These are phyloP conservation scores for Syzygium jambos DNA, from an alignment of 345 rosid species.

Conservation along the genomic window DNA sequence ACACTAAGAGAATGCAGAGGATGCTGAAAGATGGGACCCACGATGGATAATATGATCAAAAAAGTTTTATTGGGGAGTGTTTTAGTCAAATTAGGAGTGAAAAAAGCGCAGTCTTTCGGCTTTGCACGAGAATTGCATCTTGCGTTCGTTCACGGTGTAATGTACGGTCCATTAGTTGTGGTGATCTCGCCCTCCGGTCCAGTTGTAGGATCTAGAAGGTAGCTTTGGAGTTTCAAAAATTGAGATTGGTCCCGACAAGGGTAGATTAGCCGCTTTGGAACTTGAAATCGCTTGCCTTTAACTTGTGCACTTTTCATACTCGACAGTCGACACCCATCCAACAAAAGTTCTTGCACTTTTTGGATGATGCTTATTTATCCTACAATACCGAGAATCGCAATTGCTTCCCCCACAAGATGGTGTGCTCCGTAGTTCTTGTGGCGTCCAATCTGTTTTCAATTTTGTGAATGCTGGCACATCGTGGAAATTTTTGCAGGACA, in stretches of 20 bases:
- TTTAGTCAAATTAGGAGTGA: no score
- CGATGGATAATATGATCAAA: no score
- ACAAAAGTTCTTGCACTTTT: fast-evolving
- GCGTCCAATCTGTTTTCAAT: fast-evolving
- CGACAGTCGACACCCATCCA: not conserved
- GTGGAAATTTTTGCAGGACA: no score
- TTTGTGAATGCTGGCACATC: not conserved
- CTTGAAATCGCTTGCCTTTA: fast-evolving
- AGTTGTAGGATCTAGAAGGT: fast-evolving
- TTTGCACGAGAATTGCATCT: not conserved
- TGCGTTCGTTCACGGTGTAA: no score
- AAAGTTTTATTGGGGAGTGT: no score
- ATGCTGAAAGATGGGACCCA: no score
- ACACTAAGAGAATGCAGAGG: no score
- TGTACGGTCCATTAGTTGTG: not conserved
- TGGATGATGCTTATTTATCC: not conserved
- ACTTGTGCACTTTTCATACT: not conserved
- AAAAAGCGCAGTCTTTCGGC: not conserved
- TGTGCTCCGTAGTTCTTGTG: not conserved
- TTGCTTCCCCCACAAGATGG: not conserved
- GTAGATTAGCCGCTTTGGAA: no score
- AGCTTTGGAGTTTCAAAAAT: not conserved
- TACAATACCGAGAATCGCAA: not conserved
- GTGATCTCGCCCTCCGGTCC: not conserved
- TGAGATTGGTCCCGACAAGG: no score